phyloP scores from a whole-genome alignment of 129 eudicot genomes.

The carrot (Daucus carota) region DNA sequence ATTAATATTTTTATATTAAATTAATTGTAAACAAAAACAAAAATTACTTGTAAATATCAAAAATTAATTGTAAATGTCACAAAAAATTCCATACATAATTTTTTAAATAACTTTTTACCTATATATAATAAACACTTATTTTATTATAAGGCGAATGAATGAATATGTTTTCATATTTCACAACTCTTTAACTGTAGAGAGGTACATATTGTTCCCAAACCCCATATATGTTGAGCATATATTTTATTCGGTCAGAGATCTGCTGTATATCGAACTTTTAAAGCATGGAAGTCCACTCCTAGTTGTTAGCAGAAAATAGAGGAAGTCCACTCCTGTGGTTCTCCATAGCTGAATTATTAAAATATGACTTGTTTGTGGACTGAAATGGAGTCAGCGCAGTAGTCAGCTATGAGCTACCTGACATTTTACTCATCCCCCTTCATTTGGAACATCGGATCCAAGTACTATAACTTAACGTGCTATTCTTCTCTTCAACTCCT shows the following conservation, averaged over 20 bases:
- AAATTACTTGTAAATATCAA: too few species aligned
- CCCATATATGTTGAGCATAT: not conserved
- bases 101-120: too few species aligned
- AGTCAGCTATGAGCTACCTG: not conserved
- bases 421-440: not conserved
- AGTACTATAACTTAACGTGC: not conserved
- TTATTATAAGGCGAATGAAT: too few species aligned
- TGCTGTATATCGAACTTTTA: not conserved
- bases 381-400: not conserved
- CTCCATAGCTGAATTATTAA: not conserved
- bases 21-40: too few species aligned
- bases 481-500: not conserved
- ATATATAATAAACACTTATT: too few species aligned
- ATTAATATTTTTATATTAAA: too few species aligned
- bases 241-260: not conserved
- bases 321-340: not conserved
- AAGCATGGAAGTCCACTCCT: not conserved
- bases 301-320: not conserved
- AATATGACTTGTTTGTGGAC: not conserved
- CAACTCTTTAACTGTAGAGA: too few species aligned
- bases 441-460: not conserved
- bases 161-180: too few species aligned
- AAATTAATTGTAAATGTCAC: too few species aligned
- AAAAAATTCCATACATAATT: too few species aligned
- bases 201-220: too few species aligned